Base-by-base conservation (phyloP, 441 rosid genomes). In the Eutrema salsugineum region DNA sequence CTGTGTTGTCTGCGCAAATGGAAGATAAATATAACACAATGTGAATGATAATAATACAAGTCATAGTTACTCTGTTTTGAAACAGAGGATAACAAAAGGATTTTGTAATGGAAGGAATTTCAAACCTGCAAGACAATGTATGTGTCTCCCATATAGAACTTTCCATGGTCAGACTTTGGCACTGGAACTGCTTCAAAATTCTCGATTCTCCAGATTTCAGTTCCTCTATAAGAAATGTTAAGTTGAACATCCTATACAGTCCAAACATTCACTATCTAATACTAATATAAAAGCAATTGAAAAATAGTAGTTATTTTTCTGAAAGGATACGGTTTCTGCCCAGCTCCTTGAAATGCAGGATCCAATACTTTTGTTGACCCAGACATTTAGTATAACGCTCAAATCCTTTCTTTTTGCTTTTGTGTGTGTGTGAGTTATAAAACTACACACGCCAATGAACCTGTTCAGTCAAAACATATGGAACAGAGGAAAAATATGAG, bases 181-280 rank as follows among this genome's bases (percentile, higher is more conserved):
- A 93, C 57, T 19, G 89, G 92, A 82, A 90, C 91, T 4, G 93
- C 93, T 77, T 85, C 94, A 67, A 93, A 93, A 82, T 93, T 86
- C 89, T 96, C 99, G 36, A 93, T 90, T 73, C 96, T 88, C 99
- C 99, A 96, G 66, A 91, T 96, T 66, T 96, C 99, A 81, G 87
- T 86, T 62, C 99, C 99, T 64, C 99, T 96, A n/a, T n/a, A n/a
- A n/a, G 30, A 63, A 68, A 55, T 90, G 91, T 79, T 85, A 53
- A 84, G 96, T 66, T 75, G 14, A 77, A 85, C 86, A 81, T 42
- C 36, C 61, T 58, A 35, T 19, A 77, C 20, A 32, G 17, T 33
- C 53, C 66, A 63, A 73, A 35, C 60, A 64, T 65, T 40, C 30
- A 65, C 10, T 46, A 42, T 42, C 40, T 6, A 39, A 54, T n/a